Evolutionary conservation across 805 yeast genomes (phyloP).

Genomic region (Yarrowia yakushimensis): DNA sequence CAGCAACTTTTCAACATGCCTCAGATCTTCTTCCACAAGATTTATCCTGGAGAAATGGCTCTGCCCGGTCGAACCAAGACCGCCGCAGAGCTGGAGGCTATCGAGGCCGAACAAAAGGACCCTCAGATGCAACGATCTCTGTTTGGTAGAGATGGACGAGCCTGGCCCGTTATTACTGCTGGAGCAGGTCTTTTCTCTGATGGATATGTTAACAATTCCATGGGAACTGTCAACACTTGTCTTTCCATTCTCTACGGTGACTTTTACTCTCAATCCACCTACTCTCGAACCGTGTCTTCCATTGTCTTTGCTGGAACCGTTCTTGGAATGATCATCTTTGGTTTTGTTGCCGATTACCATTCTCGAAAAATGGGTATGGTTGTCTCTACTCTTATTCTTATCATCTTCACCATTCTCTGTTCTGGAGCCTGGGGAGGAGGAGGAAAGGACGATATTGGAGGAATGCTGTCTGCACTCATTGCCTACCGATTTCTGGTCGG

Average conservation of each 20-base stretch:
- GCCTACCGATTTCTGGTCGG: conserved; percentile 85
- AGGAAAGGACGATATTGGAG: conserved; percentile 52
- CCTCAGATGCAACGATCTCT: background rate
- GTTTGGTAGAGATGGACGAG: conserved; percentile 20
- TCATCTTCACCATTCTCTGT: conserved; percentile 71
- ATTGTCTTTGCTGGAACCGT: conserved; percentile 93
- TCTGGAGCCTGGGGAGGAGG: conserved; percentile 85
- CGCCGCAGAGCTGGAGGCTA: background rate
- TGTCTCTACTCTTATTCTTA: conserved; percentile 67
- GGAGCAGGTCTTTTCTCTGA: conserved; percentile 94
- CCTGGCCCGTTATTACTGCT: conserved; percentile 72
- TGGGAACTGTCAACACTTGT: conserved; percentile 72
- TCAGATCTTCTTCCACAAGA: conserved; percentile 1
- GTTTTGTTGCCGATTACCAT: conserved; percentile 72
- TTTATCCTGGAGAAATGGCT: conserved; percentile 8
- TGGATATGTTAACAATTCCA: conserved; percentile 85
- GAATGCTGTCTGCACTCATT: conserved; percentile 79
- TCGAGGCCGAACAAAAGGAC: background rate
- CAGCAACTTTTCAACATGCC: background rate
- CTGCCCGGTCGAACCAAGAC: background rate
- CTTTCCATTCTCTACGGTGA: conserved; percentile 61
- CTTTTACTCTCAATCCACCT: conserved; percentile 58
- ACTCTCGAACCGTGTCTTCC: conserved; percentile 75
- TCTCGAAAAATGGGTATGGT: conserved; percentile 85
- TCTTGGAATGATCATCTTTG: conserved; percentile 78